phyloP scores from a whole-genome alignment of 768 basidiomycete genomes.

The Russula abietina region DNA sequence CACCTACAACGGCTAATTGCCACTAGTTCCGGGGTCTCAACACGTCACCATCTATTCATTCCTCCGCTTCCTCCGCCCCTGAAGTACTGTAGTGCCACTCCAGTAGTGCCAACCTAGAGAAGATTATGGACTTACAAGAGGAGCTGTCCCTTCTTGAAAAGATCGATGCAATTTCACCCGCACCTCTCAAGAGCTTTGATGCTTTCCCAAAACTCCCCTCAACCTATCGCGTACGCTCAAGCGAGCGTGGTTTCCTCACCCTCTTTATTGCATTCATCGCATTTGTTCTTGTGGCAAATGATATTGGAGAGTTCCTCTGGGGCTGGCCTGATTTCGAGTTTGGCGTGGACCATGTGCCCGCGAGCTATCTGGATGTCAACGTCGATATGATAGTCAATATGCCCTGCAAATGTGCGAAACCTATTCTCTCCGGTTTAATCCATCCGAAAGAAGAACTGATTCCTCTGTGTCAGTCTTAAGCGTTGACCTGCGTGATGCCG shows the following conservation, averaged over 20 bases:
- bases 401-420: slow-evolving; percentile 80
- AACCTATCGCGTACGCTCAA: slow-evolving; percentile 33
- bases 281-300: slow-evolving; percentile 75
- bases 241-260: slow-evolving; percentile 36
- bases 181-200: slow-evolving; percentile 34
- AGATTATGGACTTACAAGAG: slow-evolving; percentile 39
- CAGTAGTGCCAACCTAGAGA: slow-evolving; percentile 34
- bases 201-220: slow-evolving; percentile 37
- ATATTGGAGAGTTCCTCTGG: slow-evolving; percentile 86
- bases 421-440: neutral
- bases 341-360: slow-evolving; percentile 63
- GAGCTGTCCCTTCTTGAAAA: slow-evolving; percentile 25
- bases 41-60: too few relatives aligned
- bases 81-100: too few relatives aligned
- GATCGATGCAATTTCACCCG: slow-evolving; percentile 29
- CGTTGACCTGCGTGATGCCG: slow-evolving; percentile 85
- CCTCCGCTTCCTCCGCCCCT: too few relatives aligned
- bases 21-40: slow-evolving; percentile 7
- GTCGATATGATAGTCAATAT: slow-evolving; percentile 90
- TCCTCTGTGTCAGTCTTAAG: slow-evolving; percentile 51
- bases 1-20: neutral
- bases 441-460: neutral
- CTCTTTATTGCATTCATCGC: slow-evolving; percentile 59
- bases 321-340: slow-evolving; percentile 92
- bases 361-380: slow-evolving; percentile 73